Evolutionary conservation across 352 stramenopile species (phyloP).

Genomic region (Phytopythium aichiense): DNA sequence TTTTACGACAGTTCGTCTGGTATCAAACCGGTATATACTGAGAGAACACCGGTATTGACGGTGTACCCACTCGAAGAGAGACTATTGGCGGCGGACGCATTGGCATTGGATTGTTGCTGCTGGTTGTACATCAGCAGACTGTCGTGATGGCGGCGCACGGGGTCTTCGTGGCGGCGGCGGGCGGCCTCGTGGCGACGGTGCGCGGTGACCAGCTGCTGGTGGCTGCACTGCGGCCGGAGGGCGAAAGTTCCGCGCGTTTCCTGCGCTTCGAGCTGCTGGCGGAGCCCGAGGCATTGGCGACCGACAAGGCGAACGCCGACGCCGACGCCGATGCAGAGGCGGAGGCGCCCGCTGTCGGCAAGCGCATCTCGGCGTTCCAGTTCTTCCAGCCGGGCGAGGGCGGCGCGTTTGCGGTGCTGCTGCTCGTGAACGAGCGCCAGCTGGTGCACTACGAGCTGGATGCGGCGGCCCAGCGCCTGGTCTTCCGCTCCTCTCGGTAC

Average conservation of each 20-base stretch:
- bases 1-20: neutral
- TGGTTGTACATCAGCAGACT: no score
- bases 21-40: neutral
- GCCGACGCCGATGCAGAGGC: constrained; percentile 20
- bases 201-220: constrained; percentile 62
- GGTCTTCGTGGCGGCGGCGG: constrained; percentile 39
- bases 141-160: constrained; percentile 37
- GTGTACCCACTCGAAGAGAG: neutral
- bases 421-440: constrained; percentile 68
- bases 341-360: constrained; percentile 18
- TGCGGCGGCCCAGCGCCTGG: constrained; percentile 28
- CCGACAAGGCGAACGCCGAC: neutral
- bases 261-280: constrained; percentile 49
- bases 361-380: constrained; percentile 40
- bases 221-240: constrained; percentile 19
- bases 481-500: constrained; percentile 29
- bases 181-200: constrained; percentile 39
- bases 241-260: constrained; percentile 3
- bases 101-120: no score
- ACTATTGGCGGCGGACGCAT: neutral
- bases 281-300: constrained; percentile 16
- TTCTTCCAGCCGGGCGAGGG: constrained; percentile 28
- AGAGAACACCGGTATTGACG: neutral
- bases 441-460: constrained; percentile 75
- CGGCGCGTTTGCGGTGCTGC: constrained; percentile 30